phyloP scores from a whole-genome alignment of 2,329 filamentous ascomycete genomes.

The Ceratocystis huliohia region DNA sequence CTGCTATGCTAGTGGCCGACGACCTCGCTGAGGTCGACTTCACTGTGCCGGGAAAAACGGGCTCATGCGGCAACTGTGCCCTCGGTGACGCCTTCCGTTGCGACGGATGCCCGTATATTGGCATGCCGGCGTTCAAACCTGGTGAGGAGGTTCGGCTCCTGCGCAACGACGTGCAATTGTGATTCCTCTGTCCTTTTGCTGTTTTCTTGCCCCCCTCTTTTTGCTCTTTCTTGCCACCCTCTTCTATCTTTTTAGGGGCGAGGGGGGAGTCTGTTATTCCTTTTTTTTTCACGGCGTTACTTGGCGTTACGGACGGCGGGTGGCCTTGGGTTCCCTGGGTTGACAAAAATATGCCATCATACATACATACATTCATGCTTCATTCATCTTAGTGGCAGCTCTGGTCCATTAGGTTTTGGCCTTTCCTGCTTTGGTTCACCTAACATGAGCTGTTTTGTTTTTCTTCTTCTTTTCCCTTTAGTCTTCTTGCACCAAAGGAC shows the following conservation, averaged over 20 bases:
- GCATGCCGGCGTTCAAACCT: slow-evolving; percentile 89
- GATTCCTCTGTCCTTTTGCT: slow-evolving; percentile 9
- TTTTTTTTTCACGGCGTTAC: background rate
- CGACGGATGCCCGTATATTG: slow-evolving; percentile 66
- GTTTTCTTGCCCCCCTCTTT: background rate
- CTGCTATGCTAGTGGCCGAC: slow-evolving; percentile 53
- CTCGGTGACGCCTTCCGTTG: slow-evolving; percentile 81
- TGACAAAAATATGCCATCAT: background rate
- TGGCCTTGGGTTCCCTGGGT: background rate
- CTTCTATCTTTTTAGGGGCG: background rate
- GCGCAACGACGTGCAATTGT: slow-evolving; percentile 78
- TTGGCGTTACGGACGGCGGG: background rate
- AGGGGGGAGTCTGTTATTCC: slow-evolving; percentile 16
- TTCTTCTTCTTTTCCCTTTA: background rate
- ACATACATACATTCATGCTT: background rate
- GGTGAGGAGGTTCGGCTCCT: slow-evolving; percentile 84
- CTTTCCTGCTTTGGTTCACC: background rate
- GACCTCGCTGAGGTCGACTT: slow-evolving; percentile 90
- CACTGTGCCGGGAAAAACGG: slow-evolving; percentile 92
- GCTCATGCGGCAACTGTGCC: slow-evolving; percentile 87
- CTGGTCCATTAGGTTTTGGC: background rate
- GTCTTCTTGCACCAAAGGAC: background rate
- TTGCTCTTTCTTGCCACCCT: background rate
- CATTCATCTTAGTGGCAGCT: too few species aligned
- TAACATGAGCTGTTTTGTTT: background rate